These are phyloP conservation scores for Agrocybe praecox DNA, from an alignment of 768 basidiomycete species.

Conservation along the genomic window DNA sequence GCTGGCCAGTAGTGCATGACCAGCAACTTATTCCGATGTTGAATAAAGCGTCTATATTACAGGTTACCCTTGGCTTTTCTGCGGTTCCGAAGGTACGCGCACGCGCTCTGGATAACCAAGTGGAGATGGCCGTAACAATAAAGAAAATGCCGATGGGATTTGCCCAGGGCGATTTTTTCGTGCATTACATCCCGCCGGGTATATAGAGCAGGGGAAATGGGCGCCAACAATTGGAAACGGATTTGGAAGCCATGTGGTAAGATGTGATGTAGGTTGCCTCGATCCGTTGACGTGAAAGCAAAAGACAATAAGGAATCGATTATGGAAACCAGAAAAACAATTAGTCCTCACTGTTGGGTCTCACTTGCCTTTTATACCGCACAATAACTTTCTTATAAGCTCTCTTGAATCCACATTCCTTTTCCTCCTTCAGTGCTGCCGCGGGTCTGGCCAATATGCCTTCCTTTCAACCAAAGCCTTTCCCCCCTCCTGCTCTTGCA, in stretches of 20 bases:
- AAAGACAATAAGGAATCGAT: conserved; percentile 44
- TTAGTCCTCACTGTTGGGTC: conserved; percentile 22
- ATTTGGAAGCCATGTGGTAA: not conserved
- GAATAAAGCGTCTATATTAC: not conserved
- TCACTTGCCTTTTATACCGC: conserved; percentile 1
- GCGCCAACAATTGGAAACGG: not conserved
- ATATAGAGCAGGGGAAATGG: too few species aligned
- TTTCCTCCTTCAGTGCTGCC: conserved; percentile 35
- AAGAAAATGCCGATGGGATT: not conserved
- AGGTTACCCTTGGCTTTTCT: not conserved
- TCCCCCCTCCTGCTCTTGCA: conserved; percentile 63
- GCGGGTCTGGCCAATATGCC: conserved; percentile 44
- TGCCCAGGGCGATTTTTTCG: too few species aligned
- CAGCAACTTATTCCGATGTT: too few species aligned
- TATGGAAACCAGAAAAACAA: conserved; percentile 39
- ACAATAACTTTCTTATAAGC: conserved; percentile 27
- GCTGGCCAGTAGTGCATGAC: too few species aligned
- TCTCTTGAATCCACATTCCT: conserved; percentile 20
- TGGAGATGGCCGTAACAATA: too few species aligned
- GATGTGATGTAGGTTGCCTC: conserved; percentile 13
- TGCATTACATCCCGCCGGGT: too few species aligned
- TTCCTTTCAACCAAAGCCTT: conserved; percentile 57
- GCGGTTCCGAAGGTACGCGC: not conserved
- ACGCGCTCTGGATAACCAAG: too few species aligned
- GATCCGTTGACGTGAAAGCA: conserved; percentile 16